phyloP scores from a whole-genome alignment of 192 early-diverging fungal genomes.

The Oehlia diaphana region DNA sequence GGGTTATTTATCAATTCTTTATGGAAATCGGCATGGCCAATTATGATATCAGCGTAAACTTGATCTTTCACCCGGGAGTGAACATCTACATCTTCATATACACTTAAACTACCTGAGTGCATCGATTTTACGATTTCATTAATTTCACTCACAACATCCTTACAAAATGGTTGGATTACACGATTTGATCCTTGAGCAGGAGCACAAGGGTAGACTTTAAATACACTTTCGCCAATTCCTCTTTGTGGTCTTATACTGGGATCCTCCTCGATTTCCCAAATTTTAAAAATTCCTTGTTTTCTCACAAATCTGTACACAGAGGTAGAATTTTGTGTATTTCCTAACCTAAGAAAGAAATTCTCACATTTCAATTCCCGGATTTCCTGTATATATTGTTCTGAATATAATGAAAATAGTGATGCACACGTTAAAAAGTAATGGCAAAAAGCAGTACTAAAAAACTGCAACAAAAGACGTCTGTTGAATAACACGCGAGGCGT shows the following conservation, averaged over 20 bases:
- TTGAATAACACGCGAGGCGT: too few species aligned
- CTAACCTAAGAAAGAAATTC: not conserved
- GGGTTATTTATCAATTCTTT: constrained; percentile 16
- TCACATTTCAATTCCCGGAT: not conserved
- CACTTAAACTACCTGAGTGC: not conserved
- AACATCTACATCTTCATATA: not conserved
- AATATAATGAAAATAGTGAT: constrained; percentile 29
- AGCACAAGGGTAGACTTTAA: not conserved
- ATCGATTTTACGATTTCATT: constrained; percentile 4
- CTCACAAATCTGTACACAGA: constrained; percentile 8
- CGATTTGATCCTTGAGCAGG: constrained; percentile 17
- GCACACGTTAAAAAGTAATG: constrained; percentile 26
- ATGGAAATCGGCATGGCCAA: constrained; percentile 8
- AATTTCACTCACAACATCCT: constrained; percentile 9
- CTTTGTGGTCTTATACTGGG: not conserved
- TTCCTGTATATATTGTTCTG: not conserved
- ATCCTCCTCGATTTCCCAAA: constrained; percentile 16
- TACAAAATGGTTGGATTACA: constrained; percentile 19
- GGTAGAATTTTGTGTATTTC: constrained; percentile 1
- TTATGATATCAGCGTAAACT: constrained; percentile 20
- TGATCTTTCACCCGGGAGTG: not conserved
- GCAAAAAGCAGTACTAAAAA: not conserved
- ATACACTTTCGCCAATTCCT: not conserved
- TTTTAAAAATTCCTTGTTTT: not conserved
- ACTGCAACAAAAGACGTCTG: too few species aligned